Percentiles rank a stretch among this genome's conserved stretches.
phyloP scores from a whole-genome alignment of 495 filamentous ascomycete species.

The Xylaria venustula region DNA sequence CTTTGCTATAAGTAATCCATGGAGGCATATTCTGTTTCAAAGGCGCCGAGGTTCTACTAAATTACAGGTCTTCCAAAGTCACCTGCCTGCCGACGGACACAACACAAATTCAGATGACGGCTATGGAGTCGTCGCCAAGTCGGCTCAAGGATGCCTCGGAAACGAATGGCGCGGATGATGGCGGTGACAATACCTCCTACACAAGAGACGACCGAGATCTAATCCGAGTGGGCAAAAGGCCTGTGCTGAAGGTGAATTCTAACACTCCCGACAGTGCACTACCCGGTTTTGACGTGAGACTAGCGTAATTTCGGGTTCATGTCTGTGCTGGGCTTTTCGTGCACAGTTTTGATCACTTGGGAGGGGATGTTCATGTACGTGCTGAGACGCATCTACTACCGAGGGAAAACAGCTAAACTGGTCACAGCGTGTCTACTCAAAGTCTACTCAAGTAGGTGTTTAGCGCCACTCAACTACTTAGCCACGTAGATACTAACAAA shows the following conservation, averaged over 20 bases:
- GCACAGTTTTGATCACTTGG: slow-evolving; percentile 42
- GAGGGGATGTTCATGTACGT: slow-evolving; percentile 30
- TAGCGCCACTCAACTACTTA: neutral
- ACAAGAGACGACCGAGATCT: neutral
- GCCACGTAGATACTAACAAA: neutral
- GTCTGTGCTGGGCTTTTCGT: slow-evolving; percentile 41
- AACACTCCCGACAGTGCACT: neutral
- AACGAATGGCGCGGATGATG: too few species aligned
- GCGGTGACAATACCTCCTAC: too few species aligned
- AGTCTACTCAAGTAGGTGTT: neutral
- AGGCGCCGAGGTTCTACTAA: too few species aligned
- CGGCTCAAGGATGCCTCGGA: too few species aligned
- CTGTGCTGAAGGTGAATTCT: neutral
- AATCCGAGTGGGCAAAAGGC: neutral
- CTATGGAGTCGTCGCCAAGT: too few species aligned
- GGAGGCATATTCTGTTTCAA: too few species aligned
- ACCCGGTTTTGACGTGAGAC: neutral
- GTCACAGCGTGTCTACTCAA: neutral
- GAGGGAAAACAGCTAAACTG: neutral
- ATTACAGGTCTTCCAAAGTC: too few species aligned
- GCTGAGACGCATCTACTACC: neutral
- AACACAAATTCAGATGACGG: too few species aligned
- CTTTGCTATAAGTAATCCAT: too few species aligned
- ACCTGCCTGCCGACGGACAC: too few species aligned
- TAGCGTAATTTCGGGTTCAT: slow-evolving; percentile 42